A percentile compares a stretch with the other conserved stretches of the same genome.
Evolutionary conservation across 2,329 filamentous ascomycete genomes (phyloP).

Genomic region (Hymenoscyphus linearis): DNA sequence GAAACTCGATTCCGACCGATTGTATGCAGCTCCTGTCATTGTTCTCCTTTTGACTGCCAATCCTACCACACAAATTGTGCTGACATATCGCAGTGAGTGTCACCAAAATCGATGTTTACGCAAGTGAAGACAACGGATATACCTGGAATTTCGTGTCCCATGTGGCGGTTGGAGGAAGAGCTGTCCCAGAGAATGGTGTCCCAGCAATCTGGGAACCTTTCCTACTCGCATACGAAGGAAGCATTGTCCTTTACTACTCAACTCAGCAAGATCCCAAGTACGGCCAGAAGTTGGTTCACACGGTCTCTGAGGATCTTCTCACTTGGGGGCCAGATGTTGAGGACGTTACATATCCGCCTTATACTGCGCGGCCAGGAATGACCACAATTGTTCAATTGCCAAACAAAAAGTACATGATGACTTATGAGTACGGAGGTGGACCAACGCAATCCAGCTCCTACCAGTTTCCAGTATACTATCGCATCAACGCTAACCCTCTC

Average conservation of each 20-base stretch:
- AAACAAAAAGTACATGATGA: conserved; percentile 52
- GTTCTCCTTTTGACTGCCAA: no score
- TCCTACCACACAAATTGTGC: no score
- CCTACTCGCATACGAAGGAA: conserved; percentile 51
- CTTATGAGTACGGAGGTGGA: conserved; percentile 46
- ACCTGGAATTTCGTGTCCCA: conserved; percentile 65
- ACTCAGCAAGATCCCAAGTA: conserved; percentile 62
- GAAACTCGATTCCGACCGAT: conserved; percentile 40
- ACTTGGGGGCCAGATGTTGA: conserved; percentile 55
- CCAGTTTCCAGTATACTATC: conserved; percentile 31
- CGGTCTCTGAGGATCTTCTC: conserved; percentile 48
- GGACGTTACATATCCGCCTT: conserved; percentile 58
- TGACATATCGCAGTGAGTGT: conserved; percentile 37
- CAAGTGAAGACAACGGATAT: conserved; percentile 50
- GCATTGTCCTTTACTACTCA: conserved; percentile 63
- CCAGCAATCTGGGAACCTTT: conserved; percentile 73
- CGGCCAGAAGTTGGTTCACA: conserved; percentile 63
- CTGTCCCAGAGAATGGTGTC: conserved; percentile 53
- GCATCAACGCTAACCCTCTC: conserved; percentile 28
- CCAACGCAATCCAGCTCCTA: conserved; percentile 16
- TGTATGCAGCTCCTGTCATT: conserved; percentile 12
- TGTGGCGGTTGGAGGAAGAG: conserved; percentile 55
- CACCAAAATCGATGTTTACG: conserved; percentile 67
- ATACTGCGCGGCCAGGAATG: conserved; percentile 64
- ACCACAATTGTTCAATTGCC: conserved; percentile 54